These are phyloP conservation scores for Stereocaulon alpinum DNA, from an alignment of 495 filamentous ascomycete genomes.

Conservation along the genomic window DNA sequence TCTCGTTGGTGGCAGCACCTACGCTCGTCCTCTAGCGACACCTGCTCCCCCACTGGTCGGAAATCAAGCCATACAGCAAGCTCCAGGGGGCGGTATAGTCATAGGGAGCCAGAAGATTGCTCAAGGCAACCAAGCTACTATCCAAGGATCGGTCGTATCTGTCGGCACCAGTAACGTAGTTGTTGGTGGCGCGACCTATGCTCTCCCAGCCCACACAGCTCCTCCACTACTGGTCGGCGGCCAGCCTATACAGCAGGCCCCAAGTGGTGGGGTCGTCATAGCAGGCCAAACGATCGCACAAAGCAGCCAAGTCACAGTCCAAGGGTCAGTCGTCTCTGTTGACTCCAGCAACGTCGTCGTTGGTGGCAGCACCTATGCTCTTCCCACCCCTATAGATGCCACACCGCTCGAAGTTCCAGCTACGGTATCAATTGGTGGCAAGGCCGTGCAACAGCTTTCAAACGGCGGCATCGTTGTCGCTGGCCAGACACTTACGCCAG, in stretches of 20 bases:
- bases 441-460: background rate
- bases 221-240: background rate
- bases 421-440: background rate
- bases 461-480: slow-evolving; percentile 2
- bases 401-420: background rate
- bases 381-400: background rate
- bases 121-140: background rate
- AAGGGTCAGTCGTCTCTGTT: background rate
- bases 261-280: background rate
- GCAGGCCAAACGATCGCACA: background rate
- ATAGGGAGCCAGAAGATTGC: background rate
- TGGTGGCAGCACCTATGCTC: background rate
- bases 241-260: background rate
- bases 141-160: background rate
- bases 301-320: background rate
- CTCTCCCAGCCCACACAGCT: background rate
- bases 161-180: background rate
- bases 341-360: background rate
- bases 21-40: background rate
- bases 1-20: background rate
- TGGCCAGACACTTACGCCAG: slow-evolving; percentile 15
- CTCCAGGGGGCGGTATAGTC: background rate
- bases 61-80: background rate
- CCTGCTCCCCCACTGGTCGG: background rate
- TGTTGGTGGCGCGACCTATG: background rate